Evolutionary conservation across 345 rosid genomes (phyloP).

Genomic region (Lagerstroemia speciosa): DNA sequence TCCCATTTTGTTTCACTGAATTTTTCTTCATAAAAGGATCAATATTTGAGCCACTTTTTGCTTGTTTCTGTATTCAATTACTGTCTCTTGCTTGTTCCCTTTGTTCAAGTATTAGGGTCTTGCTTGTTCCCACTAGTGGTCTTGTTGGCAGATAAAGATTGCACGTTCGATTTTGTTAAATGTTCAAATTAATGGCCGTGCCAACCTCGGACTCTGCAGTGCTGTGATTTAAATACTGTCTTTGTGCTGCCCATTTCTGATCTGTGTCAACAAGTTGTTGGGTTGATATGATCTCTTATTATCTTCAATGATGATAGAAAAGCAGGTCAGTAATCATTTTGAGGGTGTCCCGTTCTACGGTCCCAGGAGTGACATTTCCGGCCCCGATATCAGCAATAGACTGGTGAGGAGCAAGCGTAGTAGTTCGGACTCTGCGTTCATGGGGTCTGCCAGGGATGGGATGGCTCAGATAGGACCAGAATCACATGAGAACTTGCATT

Average conservation of each 20-base stretch:
- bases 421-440: conserved; percentile 59
- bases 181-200: neutral
- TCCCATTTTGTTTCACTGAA: neutral
- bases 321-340: conserved; percentile 55
- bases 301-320: conserved; percentile 38
- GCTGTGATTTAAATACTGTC: neutral
- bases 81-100: neutral
- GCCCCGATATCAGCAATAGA: conserved; percentile 54
- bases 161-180: neutral
- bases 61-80: neutral
- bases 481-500: conserved; percentile 57
- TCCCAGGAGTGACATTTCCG: conserved; percentile 60
- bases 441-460: conserved; percentile 29
- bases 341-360: conserved; percentile 81
- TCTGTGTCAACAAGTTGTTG: neutral
- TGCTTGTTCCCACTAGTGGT: no score
- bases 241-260: neutral
- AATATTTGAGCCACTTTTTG: neutral
- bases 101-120: neutral
- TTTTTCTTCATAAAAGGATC: neutral
- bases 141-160: neutral
- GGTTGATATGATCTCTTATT: conserved; percentile 11
- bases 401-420: conserved; percentile 66
- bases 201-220: neutral
- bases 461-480: conserved; percentile 37